Evolutionary conservation across 1,284 basidiomycete species (phyloP).

Genomic region (Boletus semigastroideus): DNA sequence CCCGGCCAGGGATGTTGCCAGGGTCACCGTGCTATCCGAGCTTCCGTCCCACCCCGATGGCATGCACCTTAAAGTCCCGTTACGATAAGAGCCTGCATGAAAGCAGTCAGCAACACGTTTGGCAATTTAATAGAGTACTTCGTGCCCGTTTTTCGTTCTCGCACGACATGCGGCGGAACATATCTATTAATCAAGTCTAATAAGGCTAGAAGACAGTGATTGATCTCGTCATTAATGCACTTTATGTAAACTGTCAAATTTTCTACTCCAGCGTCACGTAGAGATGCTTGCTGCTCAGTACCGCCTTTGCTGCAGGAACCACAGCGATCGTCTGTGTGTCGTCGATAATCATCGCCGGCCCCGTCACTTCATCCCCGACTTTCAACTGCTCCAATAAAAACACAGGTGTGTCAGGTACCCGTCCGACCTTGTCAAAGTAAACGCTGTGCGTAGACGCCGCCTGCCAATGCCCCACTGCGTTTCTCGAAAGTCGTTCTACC

Average conservation of each 20-base stretch:
- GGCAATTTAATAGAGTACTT: neutral
- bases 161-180: neutral
- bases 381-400: conserved; percentile 67
- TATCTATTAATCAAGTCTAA: neutral
- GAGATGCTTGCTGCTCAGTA: conserved; percentile 70
- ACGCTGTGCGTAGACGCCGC: conserved; percentile 60
- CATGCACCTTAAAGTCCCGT: neutral
- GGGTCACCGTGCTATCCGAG: conserved; percentile 3
- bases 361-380: conserved; percentile 70
- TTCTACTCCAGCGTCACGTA: conserved; percentile 56
- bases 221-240: neutral
- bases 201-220: neutral
- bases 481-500: conserved; percentile 48
- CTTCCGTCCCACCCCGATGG: conserved; percentile 1
- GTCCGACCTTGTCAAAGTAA: conserved; percentile 77
- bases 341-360: conserved; percentile 90
- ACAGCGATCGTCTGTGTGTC: conserved; percentile 90
- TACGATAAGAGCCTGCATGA: neutral
- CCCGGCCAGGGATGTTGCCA: conserved; percentile 19
- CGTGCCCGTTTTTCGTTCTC: neutral
- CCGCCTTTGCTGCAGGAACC: conserved; percentile 65
- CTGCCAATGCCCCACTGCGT: conserved; percentile 41
- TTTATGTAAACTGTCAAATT: conserved; percentile 4
- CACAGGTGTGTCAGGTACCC: conserved; percentile 78
- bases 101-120: too few relatives aligned